A percentile compares a stretch with the other conserved stretches of the same genome.
phyloP scores from a whole-genome alignment of 768 basidiomycete species.

The Rhizopogon roseolus region DNA sequence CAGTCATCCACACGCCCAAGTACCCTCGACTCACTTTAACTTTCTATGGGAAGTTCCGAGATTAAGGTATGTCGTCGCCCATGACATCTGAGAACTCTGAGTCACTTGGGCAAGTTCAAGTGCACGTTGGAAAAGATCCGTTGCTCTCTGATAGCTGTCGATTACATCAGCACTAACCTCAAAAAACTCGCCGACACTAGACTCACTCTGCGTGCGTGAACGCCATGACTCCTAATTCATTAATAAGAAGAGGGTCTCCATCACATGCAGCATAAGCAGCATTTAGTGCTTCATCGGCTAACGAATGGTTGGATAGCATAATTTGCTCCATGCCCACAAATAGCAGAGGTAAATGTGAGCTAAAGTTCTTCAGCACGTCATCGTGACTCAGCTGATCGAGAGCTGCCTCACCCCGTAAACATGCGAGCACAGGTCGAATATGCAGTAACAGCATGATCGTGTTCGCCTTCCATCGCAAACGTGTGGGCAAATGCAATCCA shows the following conservation, averaged over 20 bases:
- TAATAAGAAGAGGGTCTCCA: conserved; percentile 83
- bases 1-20: neutral
- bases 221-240: conserved; percentile 91
- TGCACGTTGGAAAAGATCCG: conserved; percentile 65
- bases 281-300: conserved; percentile 86
- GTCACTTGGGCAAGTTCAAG: conserved; percentile 81
- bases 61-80: conserved; percentile 90
- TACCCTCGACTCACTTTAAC: conserved; percentile 49
- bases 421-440: conserved; percentile 96
- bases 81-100: conserved; percentile 78
- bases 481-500: conserved; percentile 99
- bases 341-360: conserved; percentile 92
- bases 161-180: neutral
- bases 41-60: conserved; percentile 87
- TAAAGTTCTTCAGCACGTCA: conserved; percentile 28
- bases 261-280: conserved; percentile 80
- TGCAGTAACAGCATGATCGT: conserved; percentile 97
- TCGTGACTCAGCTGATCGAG: neutral
- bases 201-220: conserved; percentile 82
- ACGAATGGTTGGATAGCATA: conserved; percentile 70
- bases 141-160: conserved; percentile 68
- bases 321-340: conserved; percentile 99
- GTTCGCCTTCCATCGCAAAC: conserved; percentile 95
- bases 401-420: conserved; percentile 77
- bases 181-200: neutral